phyloP scores from a whole-genome alignment of 805 yeast species.

The Scheffersomyces spartinae region DNA sequence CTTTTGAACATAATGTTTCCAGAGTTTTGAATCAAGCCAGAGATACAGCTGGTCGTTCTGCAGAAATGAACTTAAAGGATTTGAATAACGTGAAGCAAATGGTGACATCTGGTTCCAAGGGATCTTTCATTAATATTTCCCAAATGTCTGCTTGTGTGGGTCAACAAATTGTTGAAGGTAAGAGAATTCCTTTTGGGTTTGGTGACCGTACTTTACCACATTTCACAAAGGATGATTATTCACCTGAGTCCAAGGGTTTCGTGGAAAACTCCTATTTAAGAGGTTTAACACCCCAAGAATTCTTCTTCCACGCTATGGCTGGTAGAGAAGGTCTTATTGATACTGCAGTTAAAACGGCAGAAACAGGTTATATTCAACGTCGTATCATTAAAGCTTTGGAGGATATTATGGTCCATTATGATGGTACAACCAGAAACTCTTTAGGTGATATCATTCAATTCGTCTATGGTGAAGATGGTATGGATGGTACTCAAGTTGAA shows the following conservation, averaged over 20 bases:
- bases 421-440: conserved; percentile 96
- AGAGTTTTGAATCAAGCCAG: conserved; percentile 95
- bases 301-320: conserved; percentile 99
- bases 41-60: conserved; percentile 98
- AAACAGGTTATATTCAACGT: conserved; percentile 97
- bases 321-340: conserved; percentile 99
- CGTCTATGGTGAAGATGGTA: conserved; percentile 97
- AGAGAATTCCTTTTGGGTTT: conserved; percentile 96
- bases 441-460: conserved; percentile 94
- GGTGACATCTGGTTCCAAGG: conserved; percentile 99
- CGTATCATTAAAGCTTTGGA: conserved; percentile 94
- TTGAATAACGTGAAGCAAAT: conserved; percentile 94
- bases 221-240: conserved; percentile 95
- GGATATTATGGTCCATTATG: conserved; percentile 96
- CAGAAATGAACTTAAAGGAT: conserved; percentile 91
- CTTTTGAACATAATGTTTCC: conserved; percentile 94
- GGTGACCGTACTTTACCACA: conserved; percentile 95
- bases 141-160: conserved; percentile 99
- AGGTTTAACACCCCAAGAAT: conserved; percentile 97
- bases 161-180: conserved; percentile 99
- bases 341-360: conserved; percentile 99
- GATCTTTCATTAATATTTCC: conserved; percentile 96
- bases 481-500: conserved; percentile 97
- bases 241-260: conserved; percentile 97
- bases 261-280: conserved; percentile 94